Conservation (phyloP, 805 yeast genomes). For the Candida ortonii region DNA sequence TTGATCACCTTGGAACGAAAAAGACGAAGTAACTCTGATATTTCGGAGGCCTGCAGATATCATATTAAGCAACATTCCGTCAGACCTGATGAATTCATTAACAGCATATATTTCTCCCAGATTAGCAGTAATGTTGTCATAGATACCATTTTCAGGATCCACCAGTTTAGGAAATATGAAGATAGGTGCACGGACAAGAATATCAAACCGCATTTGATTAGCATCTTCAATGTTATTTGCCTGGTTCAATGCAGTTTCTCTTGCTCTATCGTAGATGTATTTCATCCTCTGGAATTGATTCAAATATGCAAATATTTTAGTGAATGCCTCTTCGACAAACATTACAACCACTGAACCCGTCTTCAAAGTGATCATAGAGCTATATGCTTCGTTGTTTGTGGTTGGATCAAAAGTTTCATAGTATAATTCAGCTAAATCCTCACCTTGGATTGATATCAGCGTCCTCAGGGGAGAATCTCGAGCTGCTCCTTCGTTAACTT, state of each 20-base stretch:
- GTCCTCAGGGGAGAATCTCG: slow-evolving; percentile 58
- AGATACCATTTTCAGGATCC: slow-evolving; percentile 38
- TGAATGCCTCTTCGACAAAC: slow-evolving; percentile 78
- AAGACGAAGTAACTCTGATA: slow-evolving; percentile 61
- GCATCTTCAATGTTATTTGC: slow-evolving; percentile 59
- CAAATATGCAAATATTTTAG: slow-evolving; percentile 62
- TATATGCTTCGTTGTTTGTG: slow-evolving; percentile 47
- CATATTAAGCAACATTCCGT: slow-evolving; percentile 42
- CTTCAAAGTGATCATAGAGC: slow-evolving; percentile 56
- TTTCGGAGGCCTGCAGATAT: slow-evolving; percentile 71
- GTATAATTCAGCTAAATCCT: slow-evolving; percentile 69
- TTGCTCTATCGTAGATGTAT: slow-evolving; percentile 80
- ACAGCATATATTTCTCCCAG: slow-evolving; percentile 78
- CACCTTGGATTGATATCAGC: slow-evolving; percentile 77
- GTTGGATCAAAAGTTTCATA: slow-evolving; percentile 77
- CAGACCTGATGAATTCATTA: slow-evolving; percentile 49
- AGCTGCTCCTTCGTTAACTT: slow-evolving; percentile 61
- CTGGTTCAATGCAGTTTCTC: slow-evolving; percentile 84
- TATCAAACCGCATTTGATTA: slow-evolving; percentile 63
- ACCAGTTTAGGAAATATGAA: slow-evolving; percentile 68
- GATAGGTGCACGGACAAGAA: slow-evolving; percentile 77
- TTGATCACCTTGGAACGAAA: slow-evolving; percentile 43
- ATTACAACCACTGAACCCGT: slow-evolving; percentile 75
- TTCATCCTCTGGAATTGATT: slow-evolving; percentile 83
- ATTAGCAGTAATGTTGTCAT: slow-evolving; percentile 65